Percentiles rank a stretch among this genome's conserved stretches.
Conservation (phyloP, 2,329 filamentous ascomycete species). For the Aspergillus sp. region DNA sequence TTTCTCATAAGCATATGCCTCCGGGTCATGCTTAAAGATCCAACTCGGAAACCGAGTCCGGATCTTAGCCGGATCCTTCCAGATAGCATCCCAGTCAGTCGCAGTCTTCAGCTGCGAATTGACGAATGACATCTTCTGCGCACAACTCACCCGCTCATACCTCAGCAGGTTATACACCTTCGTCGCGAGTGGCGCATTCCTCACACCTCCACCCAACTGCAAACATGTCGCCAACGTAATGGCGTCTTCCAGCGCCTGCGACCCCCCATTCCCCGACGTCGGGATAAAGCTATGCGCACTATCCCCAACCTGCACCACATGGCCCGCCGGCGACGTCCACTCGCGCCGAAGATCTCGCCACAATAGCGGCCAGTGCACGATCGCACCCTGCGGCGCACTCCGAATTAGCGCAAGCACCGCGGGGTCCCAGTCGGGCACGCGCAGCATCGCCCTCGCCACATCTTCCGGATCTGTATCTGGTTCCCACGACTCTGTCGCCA, state of each 20-base stretch:
- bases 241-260: conserved; percentile 12
- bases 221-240: conserved; percentile 36
- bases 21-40: conserved; percentile 14
- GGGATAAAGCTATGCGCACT: conserved; percentile 15
- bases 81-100: conserved; percentile 12
- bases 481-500: conserved; percentile 12
- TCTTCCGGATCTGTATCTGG: conserved; percentile 11
- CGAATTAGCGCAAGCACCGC: conserved; percentile 17
- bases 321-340: conserved; percentile 29
- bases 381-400: conserved; percentile 24
- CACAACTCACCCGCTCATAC: conserved; percentile 50
- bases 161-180: conserved; percentile 23
- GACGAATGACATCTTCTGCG: conserved; percentile 49
- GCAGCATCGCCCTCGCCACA: conserved; percentile 13
- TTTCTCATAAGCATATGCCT: conserved; percentile 16
- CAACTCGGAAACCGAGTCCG: conserved; percentile 6
- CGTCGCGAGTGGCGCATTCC: conserved; percentile 29
- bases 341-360: conserved; percentile 49
- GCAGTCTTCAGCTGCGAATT: conserved; percentile 31
- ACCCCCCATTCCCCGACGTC: conserved; percentile 6
- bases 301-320: conserved; percentile 14
- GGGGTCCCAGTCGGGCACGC: conserved; percentile 9
- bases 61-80: conserved; percentile 4
- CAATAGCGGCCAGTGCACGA: conserved; percentile 51
- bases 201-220: conserved; percentile 40